Base-by-base conservation (phyloP, 2,329 filamentous ascomycete species). In the Botrytis pseudocinerea region DNA sequence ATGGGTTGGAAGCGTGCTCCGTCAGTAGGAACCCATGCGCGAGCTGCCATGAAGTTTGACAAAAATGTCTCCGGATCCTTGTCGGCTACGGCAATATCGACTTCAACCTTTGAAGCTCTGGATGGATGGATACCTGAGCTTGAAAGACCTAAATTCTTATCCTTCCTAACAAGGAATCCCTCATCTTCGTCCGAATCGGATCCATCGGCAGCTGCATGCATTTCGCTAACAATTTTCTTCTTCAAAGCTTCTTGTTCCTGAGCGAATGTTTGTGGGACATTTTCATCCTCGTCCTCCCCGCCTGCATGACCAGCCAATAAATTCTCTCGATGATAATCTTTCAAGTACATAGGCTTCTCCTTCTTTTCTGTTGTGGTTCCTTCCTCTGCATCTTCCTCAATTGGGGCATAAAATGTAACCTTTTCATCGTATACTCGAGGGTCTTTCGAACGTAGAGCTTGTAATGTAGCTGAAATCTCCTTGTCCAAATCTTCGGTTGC, bases 21-120 rank as follows among this genome's bases (percentile, higher is more conserved):
- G 70, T 88, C 89, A 16, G 88, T 87, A 0, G 92, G 89, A 10
- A 95, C 88, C 96, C 96, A 99, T 25, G 95, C 95, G 74, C 95
- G 90, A 12, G 95, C 88, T n/a, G 92, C 89, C 88, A 99, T 89
- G 84, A 97, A 99, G 82, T 98, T 97, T 71, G 93, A 95, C n/a
- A 99, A 85, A 81, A 94, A 99, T 0, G 89, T 92, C 80, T 98
- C 95, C 0, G 95, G 96, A 80, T 99, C 91, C 81, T 93, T 92
- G 79, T 97, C 93, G 54, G 96, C 94, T 73, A 89, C 88, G 65
- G 89, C 86, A 61, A 97, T 85, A 78, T 96, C 92, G 68, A 87
- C 81, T 76, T 86, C 86, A 73, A 87, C 82, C 73, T 85, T 82
- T 61, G 85, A 80, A 28, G 82, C 84, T 75, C 89, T 84, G 8